These are phyloP conservation scores for Solanum dulcamara DNA, from an alignment of 257 asterid species.

Conservation along the genomic window DNA sequence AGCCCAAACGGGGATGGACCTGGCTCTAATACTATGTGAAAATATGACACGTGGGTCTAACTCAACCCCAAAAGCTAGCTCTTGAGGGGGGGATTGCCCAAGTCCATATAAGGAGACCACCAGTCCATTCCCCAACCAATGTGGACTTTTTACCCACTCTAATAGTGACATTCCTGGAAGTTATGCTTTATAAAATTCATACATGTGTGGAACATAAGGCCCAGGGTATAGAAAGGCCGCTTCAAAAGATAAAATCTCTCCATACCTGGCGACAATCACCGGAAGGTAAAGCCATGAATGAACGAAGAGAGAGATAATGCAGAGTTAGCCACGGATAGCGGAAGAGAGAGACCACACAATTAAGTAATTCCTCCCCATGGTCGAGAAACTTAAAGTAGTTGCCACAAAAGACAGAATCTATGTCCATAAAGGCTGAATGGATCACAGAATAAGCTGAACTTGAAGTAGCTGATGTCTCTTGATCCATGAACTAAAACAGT, in stretches of 20 bases:
- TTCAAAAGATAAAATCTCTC: neutral
- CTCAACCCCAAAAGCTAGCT: too few relatives aligned
- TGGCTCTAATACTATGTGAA: too few relatives aligned
- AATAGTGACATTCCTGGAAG: neutral
- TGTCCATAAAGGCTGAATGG: neutral
- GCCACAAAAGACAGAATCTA: neutral
- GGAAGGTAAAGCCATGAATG: neutral
- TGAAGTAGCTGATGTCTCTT: neutral
- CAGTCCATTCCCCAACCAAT: too few relatives aligned
- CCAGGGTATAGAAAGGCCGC: neutral
- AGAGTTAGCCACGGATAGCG: neutral
- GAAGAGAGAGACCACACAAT: neutral
- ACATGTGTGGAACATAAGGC: neutral
- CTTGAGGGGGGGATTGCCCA: too few relatives aligned
- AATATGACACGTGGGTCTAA: too few relatives aligned
- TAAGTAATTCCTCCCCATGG: neutral
- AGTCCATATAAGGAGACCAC: too few relatives aligned
- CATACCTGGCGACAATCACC: neutral
- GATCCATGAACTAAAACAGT: neutral
- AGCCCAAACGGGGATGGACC: too few relatives aligned
- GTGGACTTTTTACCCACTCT: too few relatives aligned
- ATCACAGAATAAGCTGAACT: neutral
- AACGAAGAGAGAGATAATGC: neutral
- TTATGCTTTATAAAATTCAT: neutral
- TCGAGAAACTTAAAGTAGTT: neutral